Evolutionary conservation across 371 early-diverging fungal species (phyloP).

Genomic region (Dichotomocladium elegans): DNA sequence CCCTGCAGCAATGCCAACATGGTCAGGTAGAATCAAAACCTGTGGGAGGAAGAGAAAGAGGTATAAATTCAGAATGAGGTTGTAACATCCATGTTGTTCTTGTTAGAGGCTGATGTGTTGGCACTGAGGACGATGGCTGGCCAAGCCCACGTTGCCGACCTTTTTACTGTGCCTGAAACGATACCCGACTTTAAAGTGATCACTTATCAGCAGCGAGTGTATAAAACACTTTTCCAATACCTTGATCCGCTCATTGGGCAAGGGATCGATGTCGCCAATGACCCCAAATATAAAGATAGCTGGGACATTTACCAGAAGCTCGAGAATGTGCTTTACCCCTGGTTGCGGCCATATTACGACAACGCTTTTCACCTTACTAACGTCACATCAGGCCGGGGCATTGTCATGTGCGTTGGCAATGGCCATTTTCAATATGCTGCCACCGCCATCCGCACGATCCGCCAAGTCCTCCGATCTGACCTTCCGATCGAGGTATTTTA

Average conservation of each 20-base stretch:
- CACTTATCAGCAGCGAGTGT: slow-evolving; percentile 29
- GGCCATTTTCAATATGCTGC: slow-evolving; percentile 57
- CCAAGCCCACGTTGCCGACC: slow-evolving; percentile 6
- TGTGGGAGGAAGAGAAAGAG: neutral
- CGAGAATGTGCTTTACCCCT: slow-evolving; percentile 21
- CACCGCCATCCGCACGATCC: slow-evolving; percentile 51
- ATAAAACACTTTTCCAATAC: slow-evolving; percentile 32
- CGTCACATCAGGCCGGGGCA: slow-evolving; percentile 43
- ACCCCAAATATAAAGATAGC: slow-evolving; percentile 10
- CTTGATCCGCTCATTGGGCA: slow-evolving; percentile 29
- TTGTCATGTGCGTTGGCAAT: slow-evolving; percentile 69
- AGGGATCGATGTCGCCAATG: slow-evolving; percentile 8
- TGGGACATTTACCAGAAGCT: slow-evolving; percentile 17
- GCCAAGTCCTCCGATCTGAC: slow-evolving; percentile 48
- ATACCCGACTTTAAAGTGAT: slow-evolving; percentile 25
- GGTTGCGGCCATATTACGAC: slow-evolving; percentile 21
- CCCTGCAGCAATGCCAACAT: slow-evolving; percentile 14
- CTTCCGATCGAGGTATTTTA: slow-evolving; percentile 75
- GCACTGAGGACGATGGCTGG: slow-evolving; percentile 10
- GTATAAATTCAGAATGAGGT: neutral
- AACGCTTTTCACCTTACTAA: slow-evolving; percentile 24
- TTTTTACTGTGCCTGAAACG: slow-evolving; percentile 16
- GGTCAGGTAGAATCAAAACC: slow-evolving; percentile 20
- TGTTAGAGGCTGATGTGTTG: slow-evolving; percentile 10
- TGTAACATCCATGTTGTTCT: neutral